phyloP scores from a whole-genome alignment of 441 rosid genomes.

The Populus trichocarpa region DNA sequence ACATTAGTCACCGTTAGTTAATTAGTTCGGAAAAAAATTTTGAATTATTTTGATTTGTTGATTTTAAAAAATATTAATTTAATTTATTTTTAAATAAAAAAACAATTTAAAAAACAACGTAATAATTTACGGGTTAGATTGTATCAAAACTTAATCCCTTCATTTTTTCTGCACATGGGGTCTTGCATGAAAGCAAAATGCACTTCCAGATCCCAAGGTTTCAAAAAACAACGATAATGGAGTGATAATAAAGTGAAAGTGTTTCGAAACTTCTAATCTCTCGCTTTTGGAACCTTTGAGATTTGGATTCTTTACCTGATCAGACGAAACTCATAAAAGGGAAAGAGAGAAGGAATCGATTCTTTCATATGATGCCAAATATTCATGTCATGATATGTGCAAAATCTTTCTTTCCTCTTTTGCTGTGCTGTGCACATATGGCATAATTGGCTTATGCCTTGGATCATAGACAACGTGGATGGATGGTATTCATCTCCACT shows the following conservation, averaged over 20 bases:
- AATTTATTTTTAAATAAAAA: not conserved
- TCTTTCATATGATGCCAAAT: slow-evolving; percentile 11
- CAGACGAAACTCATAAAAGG: slow-evolving; percentile 3
- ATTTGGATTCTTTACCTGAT: slow-evolving; percentile 25
- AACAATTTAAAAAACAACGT: no score
- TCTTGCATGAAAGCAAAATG: slow-evolving; percentile 10
- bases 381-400: not conserved
- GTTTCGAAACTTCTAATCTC: slow-evolving; percentile 10
- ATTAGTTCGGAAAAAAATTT: no score
- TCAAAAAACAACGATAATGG: not conserved
- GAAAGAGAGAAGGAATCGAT: slow-evolving; percentile 3
- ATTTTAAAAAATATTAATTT: no score
- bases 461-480: not conserved
- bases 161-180: not conserved
- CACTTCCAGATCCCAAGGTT: slow-evolving; percentile 2
- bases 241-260: not conserved
- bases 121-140: not conserved
- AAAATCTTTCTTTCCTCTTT: not conserved
- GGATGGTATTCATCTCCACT: slow-evolving; percentile 1
- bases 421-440: not conserved
- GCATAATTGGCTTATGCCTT: not conserved
- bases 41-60: no score
- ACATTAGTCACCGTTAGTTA: no score
- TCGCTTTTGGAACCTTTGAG: slow-evolving; percentile 10
- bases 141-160: not conserved